Evolutionary conservation across 495 filamentous ascomycete genomes (phyloP).

Genomic region (Parachaetomium inaequale): DNA sequence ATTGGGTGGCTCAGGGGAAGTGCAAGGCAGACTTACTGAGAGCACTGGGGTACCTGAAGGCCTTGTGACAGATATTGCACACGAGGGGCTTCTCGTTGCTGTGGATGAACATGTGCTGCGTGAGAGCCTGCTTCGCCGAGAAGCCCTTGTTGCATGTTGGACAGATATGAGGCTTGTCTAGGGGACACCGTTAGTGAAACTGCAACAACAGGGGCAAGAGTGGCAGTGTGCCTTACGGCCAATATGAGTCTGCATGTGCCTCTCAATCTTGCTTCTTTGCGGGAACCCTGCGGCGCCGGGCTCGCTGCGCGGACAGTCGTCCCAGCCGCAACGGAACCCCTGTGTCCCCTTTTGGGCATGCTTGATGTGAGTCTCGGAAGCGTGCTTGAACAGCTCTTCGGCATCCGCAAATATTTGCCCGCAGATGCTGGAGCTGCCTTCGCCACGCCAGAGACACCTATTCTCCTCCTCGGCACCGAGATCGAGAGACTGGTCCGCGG

Average conservation of each 20-base stretch:
- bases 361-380: slow-evolving; percentile 31
- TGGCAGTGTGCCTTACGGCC: slow-evolving; percentile 46
- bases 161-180: slow-evolving; percentile 58
- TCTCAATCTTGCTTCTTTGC: slow-evolving; percentile 57
- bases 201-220: neutral
- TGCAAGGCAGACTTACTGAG: slow-evolving; percentile 42
- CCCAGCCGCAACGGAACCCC: slow-evolving; percentile 37
- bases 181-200: neutral
- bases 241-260: slow-evolving; percentile 62
- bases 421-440: slow-evolving; percentile 24
- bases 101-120: slow-evolving; percentile 59
- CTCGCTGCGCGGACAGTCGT: slow-evolving; percentile 40
- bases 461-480: slow-evolving; percentile 22
- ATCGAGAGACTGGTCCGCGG: slow-evolving; percentile 7
- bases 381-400: slow-evolving; percentile 32
- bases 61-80: slow-evolving; percentile 52
- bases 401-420: slow-evolving; percentile 25
- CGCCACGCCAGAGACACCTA: slow-evolving; percentile 34
- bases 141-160: slow-evolving; percentile 52
- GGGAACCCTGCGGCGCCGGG: slow-evolving; percentile 45
- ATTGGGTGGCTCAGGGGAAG: no score
- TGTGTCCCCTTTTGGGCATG: slow-evolving; percentile 32
- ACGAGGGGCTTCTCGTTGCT: slow-evolving; percentile 58
- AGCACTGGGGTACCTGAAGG: slow-evolving; percentile 54
- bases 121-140: slow-evolving; percentile 57